Evolutionary conservation across 2,329 filamentous ascomycete genomes (phyloP).

Genomic region (Xylariaceae sp.): DNA sequence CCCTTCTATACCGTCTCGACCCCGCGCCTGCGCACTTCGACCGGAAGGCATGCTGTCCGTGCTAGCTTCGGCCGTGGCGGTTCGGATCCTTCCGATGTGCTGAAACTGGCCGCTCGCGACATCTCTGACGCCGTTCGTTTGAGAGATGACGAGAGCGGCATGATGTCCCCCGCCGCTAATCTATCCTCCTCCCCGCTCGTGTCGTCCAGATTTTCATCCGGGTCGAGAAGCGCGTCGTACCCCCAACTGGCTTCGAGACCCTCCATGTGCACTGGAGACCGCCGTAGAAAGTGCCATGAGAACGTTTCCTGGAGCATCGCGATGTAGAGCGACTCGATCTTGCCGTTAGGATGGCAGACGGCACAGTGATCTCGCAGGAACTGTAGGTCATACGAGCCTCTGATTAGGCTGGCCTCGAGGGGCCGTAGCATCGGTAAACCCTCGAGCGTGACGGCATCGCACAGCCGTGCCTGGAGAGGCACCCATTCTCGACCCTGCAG

Average conservation of each 20-base stretch:
- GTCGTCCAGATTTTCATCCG: constrained; percentile 35
- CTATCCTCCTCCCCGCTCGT: constrained; percentile 36
- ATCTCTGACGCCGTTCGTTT: constrained; percentile 55
- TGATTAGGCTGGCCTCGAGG: constrained; percentile 44
- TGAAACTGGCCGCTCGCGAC: constrained; percentile 46
- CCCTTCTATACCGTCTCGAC: constrained; percentile 39
- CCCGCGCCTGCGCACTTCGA: constrained; percentile 38
- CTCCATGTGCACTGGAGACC: constrained; percentile 46
- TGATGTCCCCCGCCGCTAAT: constrained; percentile 48
- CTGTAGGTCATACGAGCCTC: constrained; percentile 44
- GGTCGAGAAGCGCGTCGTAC: constrained; percentile 50
- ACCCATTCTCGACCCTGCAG: constrained; percentile 53
- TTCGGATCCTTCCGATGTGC: constrained; percentile 32
- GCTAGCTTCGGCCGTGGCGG: constrained; percentile 36
- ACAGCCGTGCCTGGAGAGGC: constrained; percentile 57
- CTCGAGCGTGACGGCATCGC: constrained; percentile 52
- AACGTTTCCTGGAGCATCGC: constrained; percentile 53
- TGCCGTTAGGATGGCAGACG: constrained; percentile 52
- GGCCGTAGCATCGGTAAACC: constrained; percentile 60
- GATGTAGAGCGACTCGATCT: constrained; percentile 59
- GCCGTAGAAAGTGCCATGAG: constrained; percentile 54
- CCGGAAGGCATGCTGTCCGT: constrained; percentile 39
- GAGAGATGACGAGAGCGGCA: constrained; percentile 38
- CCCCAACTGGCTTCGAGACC: constrained; percentile 56
- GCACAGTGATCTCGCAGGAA: constrained; percentile 55